Conservation (phyloP, 2,329 filamentous ascomycete species). For the Elsinoe australis region DNA sequence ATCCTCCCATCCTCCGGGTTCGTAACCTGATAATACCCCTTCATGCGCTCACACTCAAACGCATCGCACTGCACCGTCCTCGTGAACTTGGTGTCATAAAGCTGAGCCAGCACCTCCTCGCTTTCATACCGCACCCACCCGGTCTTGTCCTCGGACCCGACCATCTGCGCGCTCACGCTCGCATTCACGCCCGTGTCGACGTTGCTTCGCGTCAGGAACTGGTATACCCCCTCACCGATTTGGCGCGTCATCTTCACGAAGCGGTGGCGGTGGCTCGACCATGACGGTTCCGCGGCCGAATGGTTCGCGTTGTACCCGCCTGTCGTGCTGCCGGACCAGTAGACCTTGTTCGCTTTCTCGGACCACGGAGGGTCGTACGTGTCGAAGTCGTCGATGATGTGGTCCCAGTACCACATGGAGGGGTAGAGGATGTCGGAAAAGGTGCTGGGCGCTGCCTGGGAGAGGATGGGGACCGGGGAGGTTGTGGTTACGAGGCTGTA, state of each 20-base stretch:
- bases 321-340: slow-evolving; percentile 52
- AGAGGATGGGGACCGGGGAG: slow-evolving; percentile 41
- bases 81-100: slow-evolving; percentile 43
- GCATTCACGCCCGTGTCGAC: neutral
- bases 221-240: slow-evolving; percentile 21
- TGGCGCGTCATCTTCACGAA: slow-evolving; percentile 33
- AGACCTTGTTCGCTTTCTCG: slow-evolving; percentile 44
- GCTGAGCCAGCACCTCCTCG: slow-evolving; percentile 31
- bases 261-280: slow-evolving; percentile 36
- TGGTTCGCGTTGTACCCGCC: slow-evolving; percentile 33
- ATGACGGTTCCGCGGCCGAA: slow-evolving; percentile 32
- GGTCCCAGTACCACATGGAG: slow-evolving; percentile 37
- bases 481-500: slow-evolving; percentile 37
- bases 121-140: slow-evolving; percentile 10
- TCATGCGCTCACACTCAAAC: slow-evolving; percentile 29
- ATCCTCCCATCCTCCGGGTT: neutral
- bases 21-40: slow-evolving; percentile 20
- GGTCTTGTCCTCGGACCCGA: slow-evolving; percentile 15
- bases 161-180: too few species aligned
- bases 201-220: slow-evolving; percentile 19
- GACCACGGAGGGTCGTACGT: slow-evolving; percentile 42
- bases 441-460: slow-evolving; percentile 39
- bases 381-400: slow-evolving; percentile 39
- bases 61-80: slow-evolving; percentile 40
- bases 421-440: slow-evolving; percentile 47